A percentile compares a stretch with the other conserved stretches of the same genome.
Evolutionary conservation across 805 yeast genomes (phyloP).

Genomic region (Candida nemodendra): DNA sequence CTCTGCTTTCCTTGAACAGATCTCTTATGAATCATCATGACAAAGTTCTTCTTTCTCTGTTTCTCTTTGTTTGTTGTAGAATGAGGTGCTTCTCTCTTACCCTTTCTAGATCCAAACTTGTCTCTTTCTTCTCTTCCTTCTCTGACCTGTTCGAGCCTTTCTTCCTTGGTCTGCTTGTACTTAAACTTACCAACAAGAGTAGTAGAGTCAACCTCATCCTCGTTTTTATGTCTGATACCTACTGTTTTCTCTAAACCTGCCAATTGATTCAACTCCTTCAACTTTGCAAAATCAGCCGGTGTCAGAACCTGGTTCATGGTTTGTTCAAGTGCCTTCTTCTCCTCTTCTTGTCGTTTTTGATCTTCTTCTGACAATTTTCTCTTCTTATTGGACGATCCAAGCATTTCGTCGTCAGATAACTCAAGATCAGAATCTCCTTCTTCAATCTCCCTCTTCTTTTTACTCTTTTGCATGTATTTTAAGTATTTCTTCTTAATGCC

Average conservation of each 20-base stretch:
- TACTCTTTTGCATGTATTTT: slow-evolving; percentile 32
- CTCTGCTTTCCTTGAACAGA: slow-evolving; percentile 93
- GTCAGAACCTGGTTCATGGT: slow-evolving; percentile 59
- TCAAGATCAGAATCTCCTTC: slow-evolving; percentile 51
- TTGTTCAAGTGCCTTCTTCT: slow-evolving; percentile 59
- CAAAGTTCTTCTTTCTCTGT: slow-evolving; percentile 97
- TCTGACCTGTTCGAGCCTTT: slow-evolving; percentile 77
- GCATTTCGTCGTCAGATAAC: slow-evolving; percentile 41
- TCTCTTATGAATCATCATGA: slow-evolving; percentile 96
- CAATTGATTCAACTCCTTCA: slow-evolving; percentile 79
- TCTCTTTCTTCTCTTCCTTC: slow-evolving; percentile 95
- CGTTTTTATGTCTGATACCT: slow-evolving; percentile 60
- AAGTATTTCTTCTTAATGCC: slow-evolving; percentile 36
- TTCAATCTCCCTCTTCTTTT: slow-evolving; percentile 31
- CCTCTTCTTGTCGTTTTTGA: slow-evolving; percentile 43
- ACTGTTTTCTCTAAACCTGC: slow-evolving; percentile 83
- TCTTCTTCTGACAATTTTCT: slow-evolving; percentile 31
- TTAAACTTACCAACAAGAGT: slow-evolving; percentile 74
- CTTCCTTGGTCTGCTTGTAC: slow-evolving; percentile 86
- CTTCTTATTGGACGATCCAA: slow-evolving; percentile 33
- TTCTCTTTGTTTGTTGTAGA: slow-evolving; percentile 95
- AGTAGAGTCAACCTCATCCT: slow-evolving; percentile 81
- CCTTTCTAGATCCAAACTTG: slow-evolving; percentile 84
- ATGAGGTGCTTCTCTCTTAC: slow-evolving; percentile 71
- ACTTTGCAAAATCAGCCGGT: slow-evolving; percentile 96